phyloP scores from a whole-genome alignment of 2,329 filamentous ascomycete species.

The Fusarium sp. region DNA sequence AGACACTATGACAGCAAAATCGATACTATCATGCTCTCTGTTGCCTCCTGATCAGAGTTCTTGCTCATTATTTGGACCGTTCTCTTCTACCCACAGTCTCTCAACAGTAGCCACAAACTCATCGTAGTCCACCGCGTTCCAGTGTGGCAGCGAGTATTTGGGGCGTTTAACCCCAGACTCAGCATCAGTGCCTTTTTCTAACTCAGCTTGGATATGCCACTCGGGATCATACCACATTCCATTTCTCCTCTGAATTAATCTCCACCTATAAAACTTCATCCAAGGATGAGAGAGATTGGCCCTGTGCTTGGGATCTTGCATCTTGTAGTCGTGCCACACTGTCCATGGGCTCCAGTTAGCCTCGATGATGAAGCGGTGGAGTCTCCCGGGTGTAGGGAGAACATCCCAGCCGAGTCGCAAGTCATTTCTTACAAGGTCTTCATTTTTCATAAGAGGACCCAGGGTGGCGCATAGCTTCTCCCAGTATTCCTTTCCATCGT shows the following conservation, averaged over 20 bases:
- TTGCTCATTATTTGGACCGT: too few relatives aligned
- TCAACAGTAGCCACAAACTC: background rate
- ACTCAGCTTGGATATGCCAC: background rate
- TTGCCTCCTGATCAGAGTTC: background rate
- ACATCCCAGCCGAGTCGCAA: too few relatives aligned
- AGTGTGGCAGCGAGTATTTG: background rate
- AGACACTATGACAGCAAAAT: background rate
- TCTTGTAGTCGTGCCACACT: background rate
- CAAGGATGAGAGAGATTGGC: background rate
- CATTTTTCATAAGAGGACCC: fast-evolving
- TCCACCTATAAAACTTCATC: fast-evolving
- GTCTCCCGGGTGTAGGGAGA: background rate
- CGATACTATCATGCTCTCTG: background rate
- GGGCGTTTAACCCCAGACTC: fast-evolving
- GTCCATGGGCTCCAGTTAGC: background rate
- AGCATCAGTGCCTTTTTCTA: fast-evolving
- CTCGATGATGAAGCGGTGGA: background rate
- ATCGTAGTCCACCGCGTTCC: background rate
- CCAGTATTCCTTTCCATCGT: background rate
- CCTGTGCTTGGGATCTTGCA: background rate
- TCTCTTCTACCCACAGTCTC: too few relatives aligned
- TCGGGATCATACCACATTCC: background rate
- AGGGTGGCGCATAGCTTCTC: background rate
- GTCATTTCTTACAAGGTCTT: background rate
- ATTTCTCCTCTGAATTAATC: fast-evolving